Evolutionary conservation across 495 filamentous ascomycete genomes (phyloP).

Genomic region (Aspergillus asperescens): DNA sequence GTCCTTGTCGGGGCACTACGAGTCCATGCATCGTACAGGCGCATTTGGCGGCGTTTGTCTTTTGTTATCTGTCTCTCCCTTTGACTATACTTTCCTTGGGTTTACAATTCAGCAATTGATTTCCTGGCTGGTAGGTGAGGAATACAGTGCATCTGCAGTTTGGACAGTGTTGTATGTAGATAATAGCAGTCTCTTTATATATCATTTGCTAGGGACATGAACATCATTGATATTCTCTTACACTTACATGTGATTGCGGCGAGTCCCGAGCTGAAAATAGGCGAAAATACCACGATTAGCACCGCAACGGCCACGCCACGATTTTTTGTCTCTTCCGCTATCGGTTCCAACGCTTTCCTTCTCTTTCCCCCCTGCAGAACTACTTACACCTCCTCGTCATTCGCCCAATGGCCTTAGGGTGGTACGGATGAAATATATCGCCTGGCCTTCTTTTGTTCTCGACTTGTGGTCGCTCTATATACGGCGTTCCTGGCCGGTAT

Average conservation of each 20-base stretch:
- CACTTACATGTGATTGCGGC: slow-evolving; percentile 1
- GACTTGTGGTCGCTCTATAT: slow-evolving; percentile 15
- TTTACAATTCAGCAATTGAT: not conserved
- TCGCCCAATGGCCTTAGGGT: slow-evolving; percentile 8
- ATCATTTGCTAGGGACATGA: too few species aligned
- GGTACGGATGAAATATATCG: slow-evolving; percentile 10
- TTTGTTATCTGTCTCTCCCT: slow-evolving; percentile 2
- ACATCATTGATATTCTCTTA: too few species aligned
- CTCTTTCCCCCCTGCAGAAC: not conserved
- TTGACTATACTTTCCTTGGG: not conserved
- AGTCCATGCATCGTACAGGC: slow-evolving; percentile 22
- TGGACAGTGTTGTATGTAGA: slow-evolving; percentile 9
- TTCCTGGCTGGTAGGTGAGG: not conserved
- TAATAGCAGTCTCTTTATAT: not conserved
- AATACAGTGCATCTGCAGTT: not conserved
- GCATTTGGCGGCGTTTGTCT: slow-evolving; percentile 16
- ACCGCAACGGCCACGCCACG: slow-evolving; percentile 7
- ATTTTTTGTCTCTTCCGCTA: slow-evolving; percentile 10
- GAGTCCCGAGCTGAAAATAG: not conserved
- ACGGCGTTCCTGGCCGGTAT: slow-evolving; percentile 30
- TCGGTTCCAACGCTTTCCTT: too few species aligned
- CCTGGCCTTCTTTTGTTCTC: not conserved
- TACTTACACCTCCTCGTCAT: not conserved
- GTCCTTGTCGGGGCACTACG: not conserved
- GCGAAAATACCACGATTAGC: slow-evolving; percentile 8